Conservation (phyloP, 192 early-diverging fungal genomes). For the Cetraspora pellucida region DNA sequence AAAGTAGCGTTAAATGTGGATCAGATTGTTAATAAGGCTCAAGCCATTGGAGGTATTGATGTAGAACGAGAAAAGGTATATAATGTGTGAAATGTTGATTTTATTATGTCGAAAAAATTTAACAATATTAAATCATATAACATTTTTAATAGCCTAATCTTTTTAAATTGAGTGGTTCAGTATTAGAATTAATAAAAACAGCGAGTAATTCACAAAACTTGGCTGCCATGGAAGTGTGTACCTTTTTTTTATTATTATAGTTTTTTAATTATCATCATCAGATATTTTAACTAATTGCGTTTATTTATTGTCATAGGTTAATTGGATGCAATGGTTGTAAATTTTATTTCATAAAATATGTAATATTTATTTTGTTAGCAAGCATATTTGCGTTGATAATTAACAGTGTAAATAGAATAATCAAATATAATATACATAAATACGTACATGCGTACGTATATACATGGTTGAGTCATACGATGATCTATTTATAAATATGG, state of each 20-base stretch:
- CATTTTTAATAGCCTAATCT: neutral
- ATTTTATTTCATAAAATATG: neutral
- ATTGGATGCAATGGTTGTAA: constrained; percentile 89
- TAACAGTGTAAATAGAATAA: too few relatives aligned
- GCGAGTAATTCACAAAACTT: constrained; percentile 92
- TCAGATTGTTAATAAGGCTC: constrained; percentile 68
- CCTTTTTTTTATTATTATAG: neutral
- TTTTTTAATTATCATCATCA: too few relatives aligned
- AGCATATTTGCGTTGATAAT: too few relatives aligned
- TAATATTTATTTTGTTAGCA: too few relatives aligned
- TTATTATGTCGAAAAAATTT: neutral
- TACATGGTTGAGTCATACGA: too few relatives aligned
- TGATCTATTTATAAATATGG: too few relatives aligned
- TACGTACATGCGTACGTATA: too few relatives aligned
- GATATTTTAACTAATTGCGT: neutral
- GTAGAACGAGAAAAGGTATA: constrained; percentile 70
- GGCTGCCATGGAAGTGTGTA: constrained; percentile 85
- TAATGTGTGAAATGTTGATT: neutral
- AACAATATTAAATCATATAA: neutral
- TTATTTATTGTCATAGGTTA: constrained; percentile 40
- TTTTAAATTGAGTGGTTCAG: constrained; percentile 78
- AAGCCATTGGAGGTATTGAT: constrained; percentile 69
- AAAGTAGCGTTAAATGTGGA: constrained; percentile 71
- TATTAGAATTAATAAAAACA: constrained; percentile 88
- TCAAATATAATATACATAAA: too few relatives aligned